These are phyloP conservation scores for Zygotorulaspora sp. DNA, from an alignment of 805 yeast species.

Conservation along the genomic window DNA sequence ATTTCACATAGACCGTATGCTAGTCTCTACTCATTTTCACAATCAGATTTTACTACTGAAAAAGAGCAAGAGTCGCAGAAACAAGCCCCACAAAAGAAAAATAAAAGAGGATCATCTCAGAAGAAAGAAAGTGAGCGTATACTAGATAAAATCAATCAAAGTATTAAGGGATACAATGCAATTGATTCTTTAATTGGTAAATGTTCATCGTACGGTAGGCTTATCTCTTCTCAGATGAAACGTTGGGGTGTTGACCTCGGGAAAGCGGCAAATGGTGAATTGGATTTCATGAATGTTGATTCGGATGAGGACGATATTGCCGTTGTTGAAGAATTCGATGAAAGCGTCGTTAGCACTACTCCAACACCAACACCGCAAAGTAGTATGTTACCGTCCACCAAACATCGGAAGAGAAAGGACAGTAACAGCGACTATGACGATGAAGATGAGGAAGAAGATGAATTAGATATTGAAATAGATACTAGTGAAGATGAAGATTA, in stretches of 20 bases:
- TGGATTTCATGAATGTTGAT: conserved; percentile 31
- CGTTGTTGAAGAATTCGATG: conserved; percentile 32
- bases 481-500: conserved; percentile 28
- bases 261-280: conserved; percentile 46
- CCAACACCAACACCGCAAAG: conserved; percentile 18
- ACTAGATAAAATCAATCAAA: conserved; percentile 62
- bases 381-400: neutral
- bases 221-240: conserved; percentile 65
- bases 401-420: neutral
- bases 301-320: conserved; percentile 32
- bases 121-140: conserved; percentile 69
- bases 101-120: conserved; percentile 40
- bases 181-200: conserved; percentile 85
- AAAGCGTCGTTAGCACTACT: conserved; percentile 24
- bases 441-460: conserved; percentile 32
- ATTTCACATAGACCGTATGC: conserved; percentile 67
- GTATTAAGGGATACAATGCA: conserved; percentile 85
- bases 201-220: conserved; percentile 73
- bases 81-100: conserved; percentile 25
- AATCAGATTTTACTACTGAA: conserved; percentile 45
- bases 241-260: conserved; percentile 85
- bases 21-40: conserved; percentile 55
- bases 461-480: conserved; percentile 28
- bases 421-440: conserved; percentile 34
- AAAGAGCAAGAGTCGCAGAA: conserved; percentile 29